Percentiles rank a stretch among this genome's conserved stretches.
Evolutionary conservation across 2,329 filamentous ascomycete species (phyloP).

Genomic region (Laburnicola sp.): DNA sequence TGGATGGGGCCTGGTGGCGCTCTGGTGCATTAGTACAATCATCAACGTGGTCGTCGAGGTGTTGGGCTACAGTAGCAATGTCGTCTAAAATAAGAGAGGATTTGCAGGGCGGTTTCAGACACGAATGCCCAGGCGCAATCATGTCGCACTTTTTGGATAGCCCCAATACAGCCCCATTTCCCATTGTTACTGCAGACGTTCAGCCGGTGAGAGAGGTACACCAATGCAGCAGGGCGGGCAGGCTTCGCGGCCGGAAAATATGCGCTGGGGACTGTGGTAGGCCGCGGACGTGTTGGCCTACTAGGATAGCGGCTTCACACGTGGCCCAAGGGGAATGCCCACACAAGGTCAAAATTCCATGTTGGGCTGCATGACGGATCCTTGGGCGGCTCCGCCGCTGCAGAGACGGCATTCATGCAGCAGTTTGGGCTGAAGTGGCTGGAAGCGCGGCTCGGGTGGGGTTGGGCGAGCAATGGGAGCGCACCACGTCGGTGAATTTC

Average conservation of each 20-base stretch:
- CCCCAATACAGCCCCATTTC: conserved; percentile 12
- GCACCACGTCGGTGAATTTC: conserved; percentile 6
- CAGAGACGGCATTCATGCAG: conserved; percentile 10
- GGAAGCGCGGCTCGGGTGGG: conserved; percentile 14
- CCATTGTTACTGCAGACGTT: conserved; percentile 2
- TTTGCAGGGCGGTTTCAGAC: conserved; percentile 14
- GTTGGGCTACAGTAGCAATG: conserved; percentile 41
- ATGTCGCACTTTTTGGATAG: conserved; percentile 11
- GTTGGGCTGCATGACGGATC: conserved; percentile 25
- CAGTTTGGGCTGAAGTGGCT: conserved; percentile 18
- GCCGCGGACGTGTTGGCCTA: conserved; percentile 3
- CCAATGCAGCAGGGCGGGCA: conserved; percentile 15
- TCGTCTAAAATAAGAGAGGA: conserved; percentile 19
- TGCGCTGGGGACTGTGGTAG: conserved; percentile 11
- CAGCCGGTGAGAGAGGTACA: conserved; percentile 18
- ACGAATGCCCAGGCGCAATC: conserved; percentile 6
- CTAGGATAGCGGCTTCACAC: conserved; percentile 16
- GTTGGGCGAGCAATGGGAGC: conserved; percentile 15
- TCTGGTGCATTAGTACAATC: conserved; percentile 81
- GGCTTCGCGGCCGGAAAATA: conserved; percentile 7
- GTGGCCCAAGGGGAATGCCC: conserved; percentile 19
- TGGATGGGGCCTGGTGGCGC: conserved; percentile 74
- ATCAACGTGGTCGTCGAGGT: conserved; percentile 82
- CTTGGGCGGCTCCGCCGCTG: conserved; percentile 20
- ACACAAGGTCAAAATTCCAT: conserved; percentile 19